These are phyloP conservation scores for Raphanus sativus DNA, from an alignment of 345 rosid species.

Conservation along the genomic window DNA sequence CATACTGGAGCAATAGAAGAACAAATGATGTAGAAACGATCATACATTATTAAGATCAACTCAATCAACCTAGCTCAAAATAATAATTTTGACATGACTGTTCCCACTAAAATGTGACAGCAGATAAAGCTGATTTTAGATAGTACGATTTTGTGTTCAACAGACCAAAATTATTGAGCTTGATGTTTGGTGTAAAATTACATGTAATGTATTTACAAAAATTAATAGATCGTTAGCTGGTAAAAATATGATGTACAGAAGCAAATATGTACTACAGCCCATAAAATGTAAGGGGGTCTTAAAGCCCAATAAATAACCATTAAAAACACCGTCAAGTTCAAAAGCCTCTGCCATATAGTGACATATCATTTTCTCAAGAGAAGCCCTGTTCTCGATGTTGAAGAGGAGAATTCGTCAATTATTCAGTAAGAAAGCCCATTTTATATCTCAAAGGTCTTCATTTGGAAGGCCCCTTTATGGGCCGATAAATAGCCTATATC, in stretches of 20 bases:
- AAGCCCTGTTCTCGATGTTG: too few species aligned
- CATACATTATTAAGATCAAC: slow-evolving; percentile 18
- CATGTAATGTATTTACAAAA: too few species aligned
- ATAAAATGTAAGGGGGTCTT: background rate
- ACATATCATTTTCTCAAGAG: too few species aligned
- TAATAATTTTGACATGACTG: slow-evolving; percentile 36
- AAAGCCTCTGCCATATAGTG: background rate
- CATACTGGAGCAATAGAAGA: background rate
- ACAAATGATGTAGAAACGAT: slow-evolving; percentile 13
- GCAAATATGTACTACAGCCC: slow-evolving; percentile 3
- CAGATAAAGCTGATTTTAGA: background rate
- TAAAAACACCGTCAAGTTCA: background rate
- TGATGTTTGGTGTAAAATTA: background rate
- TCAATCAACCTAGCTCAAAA: slow-evolving; percentile 19
- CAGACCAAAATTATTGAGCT: background rate
- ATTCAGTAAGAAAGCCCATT: background rate
- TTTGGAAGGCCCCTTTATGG: too few species aligned
- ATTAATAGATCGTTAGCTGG: background rate
- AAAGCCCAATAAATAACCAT: slow-evolving; percentile 2
- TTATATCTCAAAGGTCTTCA: too few species aligned
- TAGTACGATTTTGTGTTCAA: background rate
- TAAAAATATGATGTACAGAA: background rate
- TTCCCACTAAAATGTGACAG: slow-evolving; percentile 25
- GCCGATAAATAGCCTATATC: too few species aligned
- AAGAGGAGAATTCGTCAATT: background rate